Base-by-base conservation (phyloP, 2,329 filamentous ascomycete genomes). In the Neofusicoccum cordaticola region DNA sequence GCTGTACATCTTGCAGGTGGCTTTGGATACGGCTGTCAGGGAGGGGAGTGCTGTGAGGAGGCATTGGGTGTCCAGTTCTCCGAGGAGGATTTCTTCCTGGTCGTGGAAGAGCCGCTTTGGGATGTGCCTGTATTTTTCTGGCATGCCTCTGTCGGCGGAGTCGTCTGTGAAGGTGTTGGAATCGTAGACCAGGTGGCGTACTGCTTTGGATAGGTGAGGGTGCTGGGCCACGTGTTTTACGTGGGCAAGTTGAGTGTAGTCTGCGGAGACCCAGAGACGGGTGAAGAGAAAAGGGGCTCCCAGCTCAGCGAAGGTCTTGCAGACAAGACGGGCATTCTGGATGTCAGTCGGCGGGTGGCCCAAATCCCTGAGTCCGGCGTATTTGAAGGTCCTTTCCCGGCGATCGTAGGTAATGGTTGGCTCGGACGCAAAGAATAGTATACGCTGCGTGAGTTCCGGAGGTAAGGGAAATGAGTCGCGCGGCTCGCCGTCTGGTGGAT, bases 161-260 rank as follows among this genome's bases (percentile, higher is more conserved):
- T 15, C 27, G 41, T 12, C 2, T 2, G 17, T 35, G 34, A 27
- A 31, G 15, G 45, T 37, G 15, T 7, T 19, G 48, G 34, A 22
- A n/a, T 62, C 60, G 34, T 62, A 62, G 35, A 52, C 47, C 3
- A 62, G 60, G 11, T 34, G 41, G 35, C 60, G 60, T 31, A 62
- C 42, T 3, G 22, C 60, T 22, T 53, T 62, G 35, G 45, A 34
- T 22, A 62, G n/a, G 6, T 41, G 45, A 3, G 35, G 3, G 11
- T 62, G 60, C 8, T 9, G 13, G 2, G 45, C 41, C 6, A 53
- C 35, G 27, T 44, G 13, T 22, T n/a, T 42, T 1, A 41, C 60
- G 45, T 53, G 48, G 15, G 19, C 44, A 19, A 62, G 60, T 9
- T 50, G 45, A 6, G 15, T n/a, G 17, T 12, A 8, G 45, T 52